A percentile compares a stretch with the other conserved stretches of the same genome.
Evolutionary conservation across 1,139 yeast genomes (phyloP).

Genomic region (Oligophagozyma castellii): DNA sequence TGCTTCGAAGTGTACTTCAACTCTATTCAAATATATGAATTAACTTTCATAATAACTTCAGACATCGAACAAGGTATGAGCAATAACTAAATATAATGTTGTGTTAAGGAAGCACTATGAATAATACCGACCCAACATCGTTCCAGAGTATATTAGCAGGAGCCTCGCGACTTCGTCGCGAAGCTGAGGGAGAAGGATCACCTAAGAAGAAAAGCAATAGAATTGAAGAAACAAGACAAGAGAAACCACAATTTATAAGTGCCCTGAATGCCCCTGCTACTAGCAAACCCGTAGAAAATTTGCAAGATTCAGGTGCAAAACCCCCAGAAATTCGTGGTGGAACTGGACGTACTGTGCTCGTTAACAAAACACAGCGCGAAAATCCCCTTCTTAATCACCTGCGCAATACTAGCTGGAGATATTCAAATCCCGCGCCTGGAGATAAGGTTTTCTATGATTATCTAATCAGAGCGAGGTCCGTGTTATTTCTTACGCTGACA

Average conservation of each 20-base stretch:
- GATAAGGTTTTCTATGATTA: slow-evolving; percentile 48
- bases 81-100: no score
- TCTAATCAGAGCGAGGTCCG: slow-evolving; percentile 48
- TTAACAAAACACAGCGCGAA: slow-evolving; percentile 43
- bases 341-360: slow-evolving; percentile 26
- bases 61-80: no score
- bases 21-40: no score
- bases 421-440: slow-evolving; percentile 26
- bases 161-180: slow-evolving; percentile 34
- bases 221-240: background rate
- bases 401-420: slow-evolving; percentile 38
- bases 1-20: no score
- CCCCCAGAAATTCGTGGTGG: background rate
- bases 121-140: slow-evolving; percentile 38
- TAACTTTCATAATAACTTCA: no score
- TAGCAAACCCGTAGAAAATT: background rate
- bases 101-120: slow-evolving; percentile 10
- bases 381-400: slow-evolving; percentile 42
- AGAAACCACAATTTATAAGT: background rate
- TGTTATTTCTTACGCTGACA: slow-evolving; percentile 59
- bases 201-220: background rate
- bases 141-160: slow-evolving; percentile 54
- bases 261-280: background rate
- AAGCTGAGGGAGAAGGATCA: slow-evolving; percentile 8
- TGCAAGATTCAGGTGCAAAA: background rate